Evolutionary conservation across 2,329 filamentous ascomycete species (phyloP), one percentile per base, ranked within the genome.

Genomic region (Thielaviopsis populi): DNA sequence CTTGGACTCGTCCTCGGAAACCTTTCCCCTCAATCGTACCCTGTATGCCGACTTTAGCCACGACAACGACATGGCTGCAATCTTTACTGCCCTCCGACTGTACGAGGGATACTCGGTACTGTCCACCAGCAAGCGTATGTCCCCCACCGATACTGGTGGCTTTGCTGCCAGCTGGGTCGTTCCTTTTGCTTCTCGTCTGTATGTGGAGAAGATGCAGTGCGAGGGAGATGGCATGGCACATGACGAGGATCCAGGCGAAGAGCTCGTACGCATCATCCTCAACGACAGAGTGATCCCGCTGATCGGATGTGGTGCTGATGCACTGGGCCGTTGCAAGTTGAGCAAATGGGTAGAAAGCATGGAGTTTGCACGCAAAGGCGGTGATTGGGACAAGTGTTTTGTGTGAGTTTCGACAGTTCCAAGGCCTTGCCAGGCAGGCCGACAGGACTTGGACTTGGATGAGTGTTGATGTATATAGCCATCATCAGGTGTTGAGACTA

Each of bases 21-120:
- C 88, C 0, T 96, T 96, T 70, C 91, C 91, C 0, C 75, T 95
- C 0, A 79, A 80, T 67, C 74, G 76, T 53, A 75, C 75, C 11
- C 75, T 96, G 1, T 96, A 95, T 70, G 91, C 89, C 0, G 91
- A 96, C 73, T 96, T 96, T 71, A 89, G 85, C 67, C 91, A 96
- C 73, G 91, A 96, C 74, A 96, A 95, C 72, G 85, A 87, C 71
- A 90, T 96, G 84, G 83, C 82, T 37, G 80, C 81, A 7, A 83
- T 95, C 6, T 88, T 88, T 71, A 84, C 83, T 4, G 89, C 90
- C 0, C 71, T 96, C 67, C 88, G 90, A 0, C 75, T 96, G 30
- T 95, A 90, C 74, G 88, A 91, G 68, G 75, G 74, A 53, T 89
- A 83, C 0, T 70, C 71, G 15, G 76, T 79, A 11, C 74, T 87